These are phyloP conservation scores for Moricandia arvensis DNA, from an alignment of 345 rosid genomes.

Conservation along the genomic window DNA sequence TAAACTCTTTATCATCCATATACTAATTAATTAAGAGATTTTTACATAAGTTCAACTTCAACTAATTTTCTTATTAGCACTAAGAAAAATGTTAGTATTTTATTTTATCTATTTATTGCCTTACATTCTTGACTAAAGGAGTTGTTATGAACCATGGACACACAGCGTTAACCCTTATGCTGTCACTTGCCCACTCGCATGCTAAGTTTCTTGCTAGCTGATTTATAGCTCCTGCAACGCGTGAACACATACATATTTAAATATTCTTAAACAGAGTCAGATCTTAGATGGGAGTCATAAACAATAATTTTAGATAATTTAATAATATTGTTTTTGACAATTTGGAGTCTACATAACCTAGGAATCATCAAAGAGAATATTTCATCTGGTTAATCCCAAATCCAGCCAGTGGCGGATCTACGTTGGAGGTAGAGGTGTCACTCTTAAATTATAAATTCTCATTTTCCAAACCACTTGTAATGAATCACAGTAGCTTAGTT, in stretches of 20 bases:
- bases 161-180: constrained; percentile 18
- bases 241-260: not conserved
- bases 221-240: constrained; percentile 21
- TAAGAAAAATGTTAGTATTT: not conserved
- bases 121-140: constrained; percentile 2
- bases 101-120: not conserved
- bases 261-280: no score
- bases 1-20: not conserved
- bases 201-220: constrained; percentile 28
- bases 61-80: not conserved
- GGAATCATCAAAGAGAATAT: no score
- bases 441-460: no score
- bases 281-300: no score
- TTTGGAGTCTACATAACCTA: no score
- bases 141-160: constrained; percentile 12
- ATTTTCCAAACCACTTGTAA: no score
- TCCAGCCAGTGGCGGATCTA: no score
- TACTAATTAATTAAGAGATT: not conserved
- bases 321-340: no score
- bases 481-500: no score
- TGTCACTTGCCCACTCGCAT: constrained; percentile 28
- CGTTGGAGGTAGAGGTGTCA: no score
- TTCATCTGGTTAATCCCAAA: no score
- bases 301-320: no score
- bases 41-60: not conserved